Conservation (phyloP, 192 early-diverging fungal species). For the Fimicolochytrium jonesii region DNA sequence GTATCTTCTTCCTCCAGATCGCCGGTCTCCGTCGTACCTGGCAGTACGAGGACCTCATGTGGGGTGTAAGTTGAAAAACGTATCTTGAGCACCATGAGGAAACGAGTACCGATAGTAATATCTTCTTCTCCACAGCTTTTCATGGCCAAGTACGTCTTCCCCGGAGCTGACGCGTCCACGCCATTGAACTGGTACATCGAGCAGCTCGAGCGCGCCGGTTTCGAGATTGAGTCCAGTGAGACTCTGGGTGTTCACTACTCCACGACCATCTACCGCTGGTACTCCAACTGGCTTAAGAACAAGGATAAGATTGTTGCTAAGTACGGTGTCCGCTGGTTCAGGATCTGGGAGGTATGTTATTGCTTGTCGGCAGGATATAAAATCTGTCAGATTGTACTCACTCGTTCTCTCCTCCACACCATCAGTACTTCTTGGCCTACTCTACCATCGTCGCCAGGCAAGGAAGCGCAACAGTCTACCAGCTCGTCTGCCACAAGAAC, state of each 20-base stretch:
- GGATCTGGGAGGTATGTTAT: constrained; percentile 80
- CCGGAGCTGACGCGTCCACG: constrained; percentile 94
- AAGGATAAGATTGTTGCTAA: constrained; percentile 73
- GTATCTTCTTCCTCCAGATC: constrained; percentile 96
- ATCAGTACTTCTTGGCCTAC: constrained; percentile 88
- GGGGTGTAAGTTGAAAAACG: constrained; percentile 75
- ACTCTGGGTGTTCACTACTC: constrained; percentile 98
- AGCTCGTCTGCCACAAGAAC: constrained; percentile 97
- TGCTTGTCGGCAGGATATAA: neutral
- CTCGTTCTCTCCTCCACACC: neutral
- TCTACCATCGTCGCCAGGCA: constrained; percentile 93
- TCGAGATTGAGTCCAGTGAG: constrained; percentile 83
- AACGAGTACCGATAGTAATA: too few relatives aligned
- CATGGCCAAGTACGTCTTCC: constrained; percentile 99
- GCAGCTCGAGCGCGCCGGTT: constrained; percentile 89
- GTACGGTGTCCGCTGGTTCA: constrained; percentile 90
- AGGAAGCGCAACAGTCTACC: constrained; percentile 94
- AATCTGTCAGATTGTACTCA: neutral
- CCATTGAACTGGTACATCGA: constrained; percentile 94
- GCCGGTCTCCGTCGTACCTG: constrained; percentile 85
- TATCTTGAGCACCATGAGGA: too few relatives aligned
- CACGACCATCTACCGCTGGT: constrained; percentile 92
- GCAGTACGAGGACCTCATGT: constrained; percentile 78
- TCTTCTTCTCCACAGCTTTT: constrained; percentile 54
- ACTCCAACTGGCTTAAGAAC: constrained; percentile 97